phyloP scores from a whole-genome alignment of 345 rosid species.

The Clausena lansium region DNA sequence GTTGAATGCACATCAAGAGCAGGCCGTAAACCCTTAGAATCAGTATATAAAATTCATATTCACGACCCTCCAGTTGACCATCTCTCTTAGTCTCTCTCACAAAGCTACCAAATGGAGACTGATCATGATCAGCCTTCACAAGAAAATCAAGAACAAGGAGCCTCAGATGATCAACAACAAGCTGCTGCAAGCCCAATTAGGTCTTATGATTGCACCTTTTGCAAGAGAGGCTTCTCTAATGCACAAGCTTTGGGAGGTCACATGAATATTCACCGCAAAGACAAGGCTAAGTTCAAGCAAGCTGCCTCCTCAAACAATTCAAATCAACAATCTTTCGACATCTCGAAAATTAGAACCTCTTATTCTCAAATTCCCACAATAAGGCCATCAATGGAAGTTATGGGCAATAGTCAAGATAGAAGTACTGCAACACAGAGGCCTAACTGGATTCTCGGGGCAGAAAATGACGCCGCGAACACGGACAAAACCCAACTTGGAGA shows the following conservation, averaged over 20 bases:
- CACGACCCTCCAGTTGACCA: constrained; percentile 20
- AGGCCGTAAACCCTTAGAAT: constrained; percentile 16
- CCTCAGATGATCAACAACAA: constrained; percentile 23
- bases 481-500: constrained; percentile 14
- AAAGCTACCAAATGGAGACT: constrained; percentile 21
- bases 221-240: constrained; percentile 87
- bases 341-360: constrained; percentile 6
- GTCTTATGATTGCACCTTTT: constrained; percentile 72
- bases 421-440: constrained; percentile 16
- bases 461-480: background rate
- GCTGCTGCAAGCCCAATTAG: constrained; percentile 32
- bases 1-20: background rate
- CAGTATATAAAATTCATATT: constrained; percentile 8
- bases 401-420: background rate
- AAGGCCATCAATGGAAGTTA: background rate
- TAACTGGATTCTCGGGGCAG: constrained; percentile 14
- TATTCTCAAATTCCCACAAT: constrained; percentile 3
- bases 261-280: constrained; percentile 90
- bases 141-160: constrained; percentile 20
- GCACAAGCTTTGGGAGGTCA: constrained; percentile 96
- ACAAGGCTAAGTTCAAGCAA: constrained; percentile 68
- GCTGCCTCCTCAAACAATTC: constrained; percentile 23
- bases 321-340: constrained; percentile 7
- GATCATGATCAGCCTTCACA: constrained; percentile 18
- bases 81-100: background rate